Conservation (phyloP, 768 basidiomycete species). For the Termitomyces heimii region DNA sequence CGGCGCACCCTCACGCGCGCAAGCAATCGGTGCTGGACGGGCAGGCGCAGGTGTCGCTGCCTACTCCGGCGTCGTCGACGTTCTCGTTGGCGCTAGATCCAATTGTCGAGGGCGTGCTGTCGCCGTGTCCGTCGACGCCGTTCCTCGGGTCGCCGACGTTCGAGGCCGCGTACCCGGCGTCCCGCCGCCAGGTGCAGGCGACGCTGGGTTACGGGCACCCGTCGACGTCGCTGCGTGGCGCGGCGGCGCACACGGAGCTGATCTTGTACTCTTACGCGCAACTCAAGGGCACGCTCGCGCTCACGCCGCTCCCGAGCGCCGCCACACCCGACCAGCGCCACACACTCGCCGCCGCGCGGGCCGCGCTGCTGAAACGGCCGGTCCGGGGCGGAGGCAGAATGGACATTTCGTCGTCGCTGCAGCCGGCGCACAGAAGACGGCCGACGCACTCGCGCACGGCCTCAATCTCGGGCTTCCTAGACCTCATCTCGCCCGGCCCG, state of each 20-base stretch:
- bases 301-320: constrained; percentile 39
- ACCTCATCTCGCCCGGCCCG: constrained; percentile 35
- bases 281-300: constrained; percentile 58
- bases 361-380: constrained; percentile 40
- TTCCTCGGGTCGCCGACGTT: constrained; percentile 31
- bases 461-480: constrained; percentile 48
- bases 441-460: constrained; percentile 43
- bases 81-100: constrained; percentile 44
- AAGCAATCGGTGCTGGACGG: constrained; percentile 66
- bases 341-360: constrained; percentile 40
- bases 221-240: constrained; percentile 21
- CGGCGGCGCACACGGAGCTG: constrained; percentile 47
- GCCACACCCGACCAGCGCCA: constrained; percentile 39
- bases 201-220: constrained; percentile 41
- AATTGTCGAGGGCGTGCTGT: constrained; percentile 31
- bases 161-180: constrained; percentile 27
- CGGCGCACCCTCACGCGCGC: constrained; percentile 72
- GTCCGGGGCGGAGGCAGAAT: constrained; percentile 72
- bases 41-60: constrained; percentile 26
- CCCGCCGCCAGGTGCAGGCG: constrained; percentile 28
- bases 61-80: constrained; percentile 32
- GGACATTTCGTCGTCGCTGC: constrained; percentile 58
- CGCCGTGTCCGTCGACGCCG: constrained; percentile 29
- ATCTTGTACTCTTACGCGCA: constrained; percentile 86
- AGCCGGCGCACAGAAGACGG: constrained; percentile 16